Evolutionary conservation across 1,284 basidiomycete genomes (phyloP), one percentile per base, ranked within the genome.

Genomic region (Pyrrhoderma noxium): DNA sequence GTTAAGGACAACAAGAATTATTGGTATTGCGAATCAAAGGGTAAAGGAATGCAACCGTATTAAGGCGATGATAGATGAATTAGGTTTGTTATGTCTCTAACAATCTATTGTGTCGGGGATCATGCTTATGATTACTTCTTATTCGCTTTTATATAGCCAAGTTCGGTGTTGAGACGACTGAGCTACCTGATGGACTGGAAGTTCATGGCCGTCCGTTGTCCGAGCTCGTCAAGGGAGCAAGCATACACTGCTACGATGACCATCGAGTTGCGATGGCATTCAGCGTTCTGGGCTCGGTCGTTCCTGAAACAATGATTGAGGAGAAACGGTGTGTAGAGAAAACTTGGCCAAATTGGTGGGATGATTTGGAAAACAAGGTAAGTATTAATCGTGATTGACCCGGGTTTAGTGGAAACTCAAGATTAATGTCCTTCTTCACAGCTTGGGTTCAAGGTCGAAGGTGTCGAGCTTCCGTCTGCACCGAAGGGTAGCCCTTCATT

Each of bases 281-380:
- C 73, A 86, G 87, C 53, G 92, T 98, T 18, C 73, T 99, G 16
- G 85, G 85, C 2, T 78, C 84, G 7, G 76, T 90, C 2, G 73
- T 93, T 23, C 70, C 77, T 34, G 82, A 80, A 23, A 91, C 90
- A 1, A 72, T 93, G 55, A 74, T 99, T 36, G 93, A 97, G 64
- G 95, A 99, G 72, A 97, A 96, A 70, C 77, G 95, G 49, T 98
- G 95, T 62, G 95, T 99, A 19, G 95, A 97, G 69, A 99, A 99
- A 78, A 99, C 96, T 0, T 99, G 95, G 95, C 95, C 96, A 2
- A 93, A 94, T 65, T 99, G 94, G 90, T 99, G 95, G 93, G 96
- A 99, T 64, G 96, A 98, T 67, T 75, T 99, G 19, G 81, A 91
- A 64, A 92, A 90, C 71, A 94, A 93, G 79, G 89, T 89, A 45